Conservation (phyloP, 1,139 yeast species). For the Candida tunisiensis region DNA sequence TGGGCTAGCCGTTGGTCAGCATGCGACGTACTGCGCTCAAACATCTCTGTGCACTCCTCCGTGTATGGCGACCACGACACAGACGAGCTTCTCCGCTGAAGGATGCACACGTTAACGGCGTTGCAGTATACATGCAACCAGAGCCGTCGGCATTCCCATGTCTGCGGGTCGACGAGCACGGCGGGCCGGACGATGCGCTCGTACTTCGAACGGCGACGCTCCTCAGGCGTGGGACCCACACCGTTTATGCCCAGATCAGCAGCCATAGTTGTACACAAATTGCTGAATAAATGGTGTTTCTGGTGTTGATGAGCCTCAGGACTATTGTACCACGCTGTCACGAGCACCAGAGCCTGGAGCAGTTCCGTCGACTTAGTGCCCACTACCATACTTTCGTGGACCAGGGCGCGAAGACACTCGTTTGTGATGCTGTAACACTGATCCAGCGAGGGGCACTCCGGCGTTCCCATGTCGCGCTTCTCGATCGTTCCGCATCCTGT, state of each 20-base stretch:
- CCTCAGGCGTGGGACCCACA: slow-evolving; percentile 1
- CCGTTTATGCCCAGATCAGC: slow-evolving; percentile 57
- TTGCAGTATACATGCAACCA: background rate
- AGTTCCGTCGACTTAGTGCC: slow-evolving; percentile 57
- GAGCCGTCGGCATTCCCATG: too few species aligned
- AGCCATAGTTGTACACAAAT: slow-evolving; percentile 45
- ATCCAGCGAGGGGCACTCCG: slow-evolving; percentile 17
- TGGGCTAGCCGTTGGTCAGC: too few species aligned
- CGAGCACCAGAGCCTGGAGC: slow-evolving; percentile 38
- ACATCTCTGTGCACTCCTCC: too few species aligned
- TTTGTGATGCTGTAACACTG: too few species aligned
- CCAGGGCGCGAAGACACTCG: too few species aligned
- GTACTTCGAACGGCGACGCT: background rate
- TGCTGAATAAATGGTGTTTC: slow-evolving; percentile 52
- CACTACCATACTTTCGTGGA: slow-evolving; percentile 42
- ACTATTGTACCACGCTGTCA: slow-evolving; percentile 63
- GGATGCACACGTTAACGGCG: background rate
- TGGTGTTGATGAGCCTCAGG: slow-evolving; percentile 67
- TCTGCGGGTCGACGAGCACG: too few species aligned
- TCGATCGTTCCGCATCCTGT: too few species aligned
- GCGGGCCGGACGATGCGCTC: background rate
- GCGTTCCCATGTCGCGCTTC: background rate
- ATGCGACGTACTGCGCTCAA: too few species aligned
- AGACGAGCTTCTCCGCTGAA: background rate
- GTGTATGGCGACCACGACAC: too few species aligned